Evolutionary conservation across 768 basidiomycete species (phyloP).

Genomic region (Boletellus emodensis): DNA sequence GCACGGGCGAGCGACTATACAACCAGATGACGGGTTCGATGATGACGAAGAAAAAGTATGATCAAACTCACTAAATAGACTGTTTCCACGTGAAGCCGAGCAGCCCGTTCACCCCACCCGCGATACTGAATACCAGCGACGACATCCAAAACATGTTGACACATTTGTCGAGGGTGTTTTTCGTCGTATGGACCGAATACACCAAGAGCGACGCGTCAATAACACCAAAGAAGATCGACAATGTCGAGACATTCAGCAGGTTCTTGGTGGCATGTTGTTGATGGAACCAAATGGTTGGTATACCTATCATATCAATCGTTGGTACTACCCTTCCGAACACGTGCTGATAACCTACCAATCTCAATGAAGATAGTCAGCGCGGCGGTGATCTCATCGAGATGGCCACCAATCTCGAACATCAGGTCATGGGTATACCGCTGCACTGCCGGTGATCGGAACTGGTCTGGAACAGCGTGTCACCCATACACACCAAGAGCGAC

Average conservation of each 20-base stretch:
- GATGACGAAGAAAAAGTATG: neutral
- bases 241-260: constrained; percentile 46
- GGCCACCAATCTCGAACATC: constrained; percentile 45
- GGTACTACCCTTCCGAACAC: neutral
- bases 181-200: constrained; percentile 35
- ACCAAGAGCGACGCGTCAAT: constrained; percentile 48
- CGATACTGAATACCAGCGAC: constrained; percentile 50
- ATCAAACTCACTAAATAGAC: constrained; percentile 43
- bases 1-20: constrained; percentile 43
- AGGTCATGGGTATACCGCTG: constrained; percentile 50
- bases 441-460: constrained; percentile 48
- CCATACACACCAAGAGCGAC: neutral
- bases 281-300: constrained; percentile 50
- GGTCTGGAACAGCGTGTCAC: constrained; percentile 30
- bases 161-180: constrained; percentile 30
- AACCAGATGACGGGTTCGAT: neutral
- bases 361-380: constrained; percentile 49
- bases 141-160: constrained; percentile 55
- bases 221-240: constrained; percentile 53
- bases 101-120: constrained; percentile 48
- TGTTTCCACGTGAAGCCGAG: constrained; percentile 53
- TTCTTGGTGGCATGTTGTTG: constrained; percentile 47
- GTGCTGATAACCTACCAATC: constrained; percentile 35
- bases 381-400: constrained; percentile 45
- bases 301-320: constrained; percentile 29